Percentiles rank a stretch among this genome's conserved stretches.
phyloP scores from a whole-genome alignment of 257 asterid genomes.

The Eucommia ulmoides region DNA sequence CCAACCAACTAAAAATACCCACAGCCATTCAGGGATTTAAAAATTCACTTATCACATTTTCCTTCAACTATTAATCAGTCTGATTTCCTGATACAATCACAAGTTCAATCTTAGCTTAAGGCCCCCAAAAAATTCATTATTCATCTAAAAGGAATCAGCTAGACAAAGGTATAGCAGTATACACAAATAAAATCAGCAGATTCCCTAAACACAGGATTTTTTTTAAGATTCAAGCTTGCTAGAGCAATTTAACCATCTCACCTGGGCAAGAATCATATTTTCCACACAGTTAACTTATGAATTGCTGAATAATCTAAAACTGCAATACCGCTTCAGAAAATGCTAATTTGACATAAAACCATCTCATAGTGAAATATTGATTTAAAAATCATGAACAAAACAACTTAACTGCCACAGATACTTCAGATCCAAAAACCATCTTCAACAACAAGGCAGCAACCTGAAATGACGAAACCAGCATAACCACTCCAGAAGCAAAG shows the following conservation, averaged over 20 bases:
- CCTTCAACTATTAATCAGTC: too few relatives aligned
- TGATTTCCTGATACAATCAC: too few relatives aligned
- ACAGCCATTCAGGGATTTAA: too few relatives aligned
- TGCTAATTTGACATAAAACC: constrained; percentile 18
- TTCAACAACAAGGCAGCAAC: constrained; percentile 33
- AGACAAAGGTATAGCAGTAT: too few relatives aligned
- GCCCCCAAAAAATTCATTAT: too few relatives aligned
- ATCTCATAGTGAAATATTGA: constrained; percentile 16
- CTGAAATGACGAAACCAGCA: constrained; percentile 35
- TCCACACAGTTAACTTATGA: not conserved
- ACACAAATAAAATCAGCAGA: too few relatives aligned
- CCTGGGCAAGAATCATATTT: not conserved
- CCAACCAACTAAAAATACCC: too few relatives aligned
- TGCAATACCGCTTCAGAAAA: constrained; percentile 18
- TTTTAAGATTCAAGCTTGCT: too few relatives aligned
- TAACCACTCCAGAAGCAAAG: constrained; percentile 21
- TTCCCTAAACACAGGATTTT: too few relatives aligned
- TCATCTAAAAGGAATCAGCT: too few relatives aligned
- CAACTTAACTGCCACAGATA: constrained; percentile 36
- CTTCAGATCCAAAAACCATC: constrained; percentile 23
- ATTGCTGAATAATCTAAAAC: not conserved
- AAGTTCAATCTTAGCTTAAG: too few relatives aligned
- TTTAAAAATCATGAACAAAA: constrained; percentile 23
- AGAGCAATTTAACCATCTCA: not conserved
- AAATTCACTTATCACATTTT: too few relatives aligned